phyloP scores from a whole-genome alignment of 345 rosid genomes.

The Dipteronia dyeriana region DNA sequence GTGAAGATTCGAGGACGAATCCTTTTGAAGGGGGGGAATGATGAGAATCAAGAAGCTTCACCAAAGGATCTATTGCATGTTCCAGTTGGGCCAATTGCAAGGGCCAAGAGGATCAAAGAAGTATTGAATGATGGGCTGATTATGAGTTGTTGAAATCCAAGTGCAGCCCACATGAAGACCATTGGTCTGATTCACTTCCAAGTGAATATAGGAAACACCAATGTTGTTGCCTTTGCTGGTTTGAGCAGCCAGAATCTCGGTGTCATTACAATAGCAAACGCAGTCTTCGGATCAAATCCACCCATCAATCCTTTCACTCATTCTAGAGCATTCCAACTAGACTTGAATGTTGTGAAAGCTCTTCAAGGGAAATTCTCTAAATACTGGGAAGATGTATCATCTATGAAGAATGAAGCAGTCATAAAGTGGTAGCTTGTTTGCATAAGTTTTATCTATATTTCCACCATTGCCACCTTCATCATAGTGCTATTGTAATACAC shows the following conservation, averaged over 20 bases:
- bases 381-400: neutral
- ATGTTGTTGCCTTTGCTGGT: conserved; percentile 25
- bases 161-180: no score
- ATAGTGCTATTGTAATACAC: neutral
- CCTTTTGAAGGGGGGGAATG: no score
- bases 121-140: no score
- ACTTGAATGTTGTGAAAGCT: conserved; percentile 6
- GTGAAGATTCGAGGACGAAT: no score
- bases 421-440: neutral
- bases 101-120: no score
- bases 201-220: conserved; percentile 27
- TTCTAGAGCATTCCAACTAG: conserved; percentile 28
- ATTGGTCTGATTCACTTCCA: conserved; percentile 38
- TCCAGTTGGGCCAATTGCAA: no score
- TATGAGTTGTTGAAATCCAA: no score
- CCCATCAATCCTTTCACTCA: conserved; percentile 26
- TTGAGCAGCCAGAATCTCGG: conserved; percentile 31
- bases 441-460: neutral
- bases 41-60: no score
- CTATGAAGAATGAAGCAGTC: neutral
- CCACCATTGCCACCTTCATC: neutral
- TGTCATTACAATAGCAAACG: conserved; percentile 29
- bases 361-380: conserved; percentile 15
- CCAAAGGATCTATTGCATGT: no score
- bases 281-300: conserved; percentile 29